A percentile compares a stretch with the other conserved stretches of the same genome.
phyloP scores from a whole-genome alignment of 305 asterid species.

The Solanum hybrid region DNA sequence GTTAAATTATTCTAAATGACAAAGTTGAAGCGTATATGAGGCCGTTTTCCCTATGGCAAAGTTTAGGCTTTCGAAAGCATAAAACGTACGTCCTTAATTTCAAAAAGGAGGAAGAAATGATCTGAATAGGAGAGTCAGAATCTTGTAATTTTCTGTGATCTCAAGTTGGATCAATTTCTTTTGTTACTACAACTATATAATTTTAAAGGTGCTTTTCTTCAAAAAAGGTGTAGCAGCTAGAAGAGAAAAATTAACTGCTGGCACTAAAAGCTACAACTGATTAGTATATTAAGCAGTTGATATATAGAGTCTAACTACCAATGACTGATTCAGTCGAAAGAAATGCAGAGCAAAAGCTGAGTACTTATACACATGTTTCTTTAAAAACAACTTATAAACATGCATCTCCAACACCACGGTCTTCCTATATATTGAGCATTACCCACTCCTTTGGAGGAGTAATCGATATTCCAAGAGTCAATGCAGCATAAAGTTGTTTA shows the following conservation, averaged over 20 bases:
- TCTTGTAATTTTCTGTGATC: no score
- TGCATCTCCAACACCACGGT: not conserved
- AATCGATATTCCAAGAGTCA: not conserved
- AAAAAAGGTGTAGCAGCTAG: not conserved
- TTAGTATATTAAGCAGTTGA: not conserved
- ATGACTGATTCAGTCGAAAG: not conserved
- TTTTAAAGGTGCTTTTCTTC: not conserved
- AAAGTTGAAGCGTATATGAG: no score
- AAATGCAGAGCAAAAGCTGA: not conserved
- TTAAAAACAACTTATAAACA: not conserved
- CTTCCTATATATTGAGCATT: not conserved
- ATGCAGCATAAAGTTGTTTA: not conserved
- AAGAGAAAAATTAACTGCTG: not conserved
- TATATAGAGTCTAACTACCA: not conserved
- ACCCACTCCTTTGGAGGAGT: slow-evolving; percentile 6
- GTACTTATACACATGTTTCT: not conserved
- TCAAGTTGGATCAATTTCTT: no score
- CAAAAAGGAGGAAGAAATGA: no score
- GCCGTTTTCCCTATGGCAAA: no score
- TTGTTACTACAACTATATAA: no score
- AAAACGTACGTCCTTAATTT: no score
- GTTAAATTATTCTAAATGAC: no score
- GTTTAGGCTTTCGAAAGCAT: not conserved
- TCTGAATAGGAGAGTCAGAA: no score
- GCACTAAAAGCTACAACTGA: not conserved